Percentiles rank a stretch among this genome's conserved stretches.
Conservation (phyloP, 1,284 basidiomycete species). For the Rhizopogon parksii region DNA sequence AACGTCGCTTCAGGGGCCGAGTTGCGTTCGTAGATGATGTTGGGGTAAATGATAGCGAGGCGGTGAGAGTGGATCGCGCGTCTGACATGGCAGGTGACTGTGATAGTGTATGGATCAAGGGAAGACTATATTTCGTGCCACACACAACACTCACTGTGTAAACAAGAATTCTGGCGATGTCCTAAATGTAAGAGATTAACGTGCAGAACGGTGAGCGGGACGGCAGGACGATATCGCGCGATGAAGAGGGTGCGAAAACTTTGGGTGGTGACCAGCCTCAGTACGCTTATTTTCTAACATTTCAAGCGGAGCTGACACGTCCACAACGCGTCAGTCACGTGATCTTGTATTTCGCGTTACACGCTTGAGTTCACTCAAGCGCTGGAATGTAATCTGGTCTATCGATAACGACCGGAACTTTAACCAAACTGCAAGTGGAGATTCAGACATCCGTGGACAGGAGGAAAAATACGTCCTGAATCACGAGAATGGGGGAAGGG, state of each 20-base stretch:
- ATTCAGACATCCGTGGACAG: not conserved
- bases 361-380: no score
- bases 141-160: constrained; percentile 8
- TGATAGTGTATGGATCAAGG: constrained; percentile 1
- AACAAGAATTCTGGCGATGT: constrained; percentile 1
- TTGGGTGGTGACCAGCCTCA: not conserved
- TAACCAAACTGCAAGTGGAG: not conserved
- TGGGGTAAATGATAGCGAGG: constrained; percentile 21
- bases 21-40: constrained; percentile 10
- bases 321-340: constrained; percentile 27
- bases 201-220: not conserved
- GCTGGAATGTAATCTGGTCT: no score
- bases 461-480: not conserved
- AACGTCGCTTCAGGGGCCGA: constrained; percentile 43
- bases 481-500: not conserved
- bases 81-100: constrained; percentile 25
- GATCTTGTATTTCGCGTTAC: constrained; percentile 8
- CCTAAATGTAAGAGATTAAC: constrained; percentile 1
- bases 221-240: constrained; percentile 4
- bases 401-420: not conserved
- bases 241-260: constrained; percentile 13
- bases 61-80: constrained; percentile 17
- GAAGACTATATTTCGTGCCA: not conserved
- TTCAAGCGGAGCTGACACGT: constrained; percentile 38
- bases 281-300: constrained; percentile 25